phyloP scores from a whole-genome alignment of 108 stramenopile species.

The Stephanodiscus minutulus region DNA sequence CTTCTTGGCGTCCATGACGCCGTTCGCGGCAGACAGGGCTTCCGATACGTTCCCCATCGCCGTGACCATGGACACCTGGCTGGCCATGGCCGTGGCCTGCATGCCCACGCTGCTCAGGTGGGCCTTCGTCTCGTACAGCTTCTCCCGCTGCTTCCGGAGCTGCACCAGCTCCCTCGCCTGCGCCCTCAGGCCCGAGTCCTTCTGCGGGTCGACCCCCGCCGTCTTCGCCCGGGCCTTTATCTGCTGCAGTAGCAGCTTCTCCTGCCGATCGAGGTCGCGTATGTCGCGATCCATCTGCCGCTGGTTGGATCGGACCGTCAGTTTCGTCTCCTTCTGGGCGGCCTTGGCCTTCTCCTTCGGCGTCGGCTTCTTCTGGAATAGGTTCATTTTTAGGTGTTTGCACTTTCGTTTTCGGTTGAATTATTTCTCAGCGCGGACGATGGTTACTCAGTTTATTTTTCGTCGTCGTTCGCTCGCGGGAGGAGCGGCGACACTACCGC shows the following conservation, averaged over 20 bases:
- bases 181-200: slow-evolving; percentile 62
- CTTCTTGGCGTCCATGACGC: slow-evolving; percentile 72
- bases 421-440: not conserved
- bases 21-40: slow-evolving; percentile 63
- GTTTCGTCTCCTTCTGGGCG: slow-evolving; percentile 71
- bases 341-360: slow-evolving; percentile 70
- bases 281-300: slow-evolving; percentile 85
- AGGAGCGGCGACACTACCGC: not conserved
- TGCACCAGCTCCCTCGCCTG: slow-evolving; percentile 77
- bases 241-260: slow-evolving; percentile 67
- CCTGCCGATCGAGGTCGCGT: slow-evolving; percentile 80
- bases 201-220: slow-evolving; percentile 44
- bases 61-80: slow-evolving; percentile 63
- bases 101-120: slow-evolving; percentile 82
- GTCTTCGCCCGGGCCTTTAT: slow-evolving; percentile 76
- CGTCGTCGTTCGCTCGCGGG: not conserved
- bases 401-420: not conserved
- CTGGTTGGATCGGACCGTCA: slow-evolving; percentile 70
- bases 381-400: slow-evolving; percentile 33
- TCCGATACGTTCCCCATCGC: slow-evolving; percentile 65
- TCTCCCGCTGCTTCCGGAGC: slow-evolving; percentile 69
- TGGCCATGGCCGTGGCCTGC: slow-evolving; percentile 73
- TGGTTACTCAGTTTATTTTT: not conserved
- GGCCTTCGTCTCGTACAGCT: slow-evolving; percentile 66
- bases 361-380: slow-evolving; percentile 57